Evolutionary conservation across 257 asterid species (phyloP).

Genomic region (Datura wrightii): DNA sequence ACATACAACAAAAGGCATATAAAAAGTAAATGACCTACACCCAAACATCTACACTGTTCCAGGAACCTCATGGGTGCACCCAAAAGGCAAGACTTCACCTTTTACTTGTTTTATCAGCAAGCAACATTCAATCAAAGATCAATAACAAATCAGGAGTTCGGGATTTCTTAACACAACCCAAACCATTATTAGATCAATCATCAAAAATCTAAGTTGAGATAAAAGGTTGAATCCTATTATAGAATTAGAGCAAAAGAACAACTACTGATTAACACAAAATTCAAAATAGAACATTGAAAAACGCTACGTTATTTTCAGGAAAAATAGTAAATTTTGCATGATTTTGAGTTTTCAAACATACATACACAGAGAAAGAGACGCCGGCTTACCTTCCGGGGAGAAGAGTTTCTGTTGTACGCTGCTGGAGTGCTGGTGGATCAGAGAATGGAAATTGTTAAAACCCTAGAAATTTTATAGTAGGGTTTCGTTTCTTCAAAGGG

Average conservation of each 20-base stretch:
- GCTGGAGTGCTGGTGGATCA: neutral
- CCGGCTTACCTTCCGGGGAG: neutral
- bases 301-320: too few species aligned
- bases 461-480: neutral
- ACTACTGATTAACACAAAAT: too few species aligned
- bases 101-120: neutral
- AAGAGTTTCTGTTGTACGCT: neutral
- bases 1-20: neutral
- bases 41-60: neutral
- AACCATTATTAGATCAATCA: neutral
- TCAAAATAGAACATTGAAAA: too few species aligned
- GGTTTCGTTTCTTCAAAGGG: rapidly evolving
- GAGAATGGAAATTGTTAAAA: neutral
- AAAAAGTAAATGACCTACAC: neutral
- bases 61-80: neutral
- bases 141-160: neutral
- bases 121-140: neutral
- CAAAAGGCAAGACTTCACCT: neutral
- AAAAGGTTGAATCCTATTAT: neutral
- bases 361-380: neutral
- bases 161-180: neutral
- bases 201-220: neutral
- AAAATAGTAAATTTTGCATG: neutral
- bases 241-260: neutral
- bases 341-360: too few species aligned